Evolutionary conservation across 2,329 filamentous ascomycete species (phyloP), one percentile per base, ranked within the genome.

Genomic region (Cladosporium colombiae): DNA sequence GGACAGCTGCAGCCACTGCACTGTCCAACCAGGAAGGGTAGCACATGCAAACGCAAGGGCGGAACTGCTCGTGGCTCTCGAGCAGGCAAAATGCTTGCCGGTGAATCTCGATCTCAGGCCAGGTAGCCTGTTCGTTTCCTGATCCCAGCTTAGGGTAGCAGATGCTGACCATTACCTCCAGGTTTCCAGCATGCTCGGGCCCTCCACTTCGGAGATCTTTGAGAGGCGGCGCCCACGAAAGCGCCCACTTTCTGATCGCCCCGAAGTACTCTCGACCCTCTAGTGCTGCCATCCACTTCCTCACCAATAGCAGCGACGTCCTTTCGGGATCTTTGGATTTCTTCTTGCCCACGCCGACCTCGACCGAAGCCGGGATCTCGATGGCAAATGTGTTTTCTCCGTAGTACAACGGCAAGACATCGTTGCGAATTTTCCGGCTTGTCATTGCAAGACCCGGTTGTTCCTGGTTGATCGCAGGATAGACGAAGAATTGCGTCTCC

Each of bases 401-500:
- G 53, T 74, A 74, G 57, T 68, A 73, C 25, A 74, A 64, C 5
- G 68, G 68, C 58, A 74, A 52, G 4, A 71, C 71, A 16, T 73
- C 72, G 6, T 52, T 46, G 0, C 74, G 67, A n/a, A 74, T 63
- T 37, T 70, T 64, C 14, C 61, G 65, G 25, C 59, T 66, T 2
- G 69, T 69, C 68, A 73, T 71, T 0, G 69, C 68, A 13, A 74
- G 44, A 55, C 73, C 73, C 11, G 73, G 71, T 62, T 75, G 73
- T 35, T 74, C 70, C 0, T 53, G 65, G 6, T 16, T 27, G 7
- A 49, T 60, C 2, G 66, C 67, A 1, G 71, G 71, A 35, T 67
- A 69, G 35, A 73, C 59, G 62, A 71, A 72, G 57, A 61, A 46
- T 16, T 62, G 66, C 6, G 37, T 60, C 14, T 73, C 68, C 8